These are phyloP conservation scores for Salinomyces thailandicus DNA, from an alignment of 2,329 filamentous ascomycete genomes.

Conservation along the genomic window DNA sequence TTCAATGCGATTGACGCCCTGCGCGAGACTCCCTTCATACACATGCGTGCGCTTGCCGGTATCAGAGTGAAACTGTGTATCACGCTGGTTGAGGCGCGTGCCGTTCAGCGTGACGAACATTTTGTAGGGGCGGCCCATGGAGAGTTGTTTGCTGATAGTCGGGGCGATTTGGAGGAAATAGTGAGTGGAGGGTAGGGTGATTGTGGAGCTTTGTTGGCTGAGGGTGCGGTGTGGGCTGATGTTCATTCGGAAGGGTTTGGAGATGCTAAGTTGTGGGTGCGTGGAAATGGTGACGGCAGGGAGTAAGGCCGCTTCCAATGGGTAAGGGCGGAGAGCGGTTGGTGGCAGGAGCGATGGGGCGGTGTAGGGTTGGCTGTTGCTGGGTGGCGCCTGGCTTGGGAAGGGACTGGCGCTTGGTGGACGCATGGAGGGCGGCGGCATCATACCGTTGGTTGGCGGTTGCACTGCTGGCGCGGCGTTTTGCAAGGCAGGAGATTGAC, in stretches of 20 bases:
- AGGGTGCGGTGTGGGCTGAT: constrained; percentile 56
- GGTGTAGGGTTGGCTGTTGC: constrained; percentile 23
- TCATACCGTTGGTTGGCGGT: constrained; percentile 26
- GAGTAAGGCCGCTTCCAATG: constrained; percentile 52
- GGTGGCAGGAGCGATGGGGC: constrained; percentile 28
- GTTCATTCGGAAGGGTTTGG: constrained; percentile 50
- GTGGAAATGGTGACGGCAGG: constrained; percentile 55
- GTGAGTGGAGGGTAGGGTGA: constrained; percentile 58
- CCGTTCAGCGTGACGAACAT: constrained; percentile 64
- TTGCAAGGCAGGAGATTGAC: constrained; percentile 35
- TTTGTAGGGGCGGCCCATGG: constrained; percentile 62
- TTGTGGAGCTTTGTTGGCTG: constrained; percentile 60
- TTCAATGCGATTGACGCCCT: constrained; percentile 67
- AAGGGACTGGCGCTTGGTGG: constrained; percentile 21
- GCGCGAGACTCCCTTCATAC: constrained; percentile 62
- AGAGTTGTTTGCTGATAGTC: constrained; percentile 44
- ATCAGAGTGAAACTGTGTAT: constrained; percentile 34
- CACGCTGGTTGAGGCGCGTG: constrained; percentile 43
- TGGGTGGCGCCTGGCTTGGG: constrained; percentile 10
- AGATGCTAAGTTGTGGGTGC: constrained; percentile 53
- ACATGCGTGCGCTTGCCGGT: constrained; percentile 45
- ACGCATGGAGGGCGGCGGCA: constrained; percentile 22
- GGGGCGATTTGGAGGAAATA: constrained; percentile 62
- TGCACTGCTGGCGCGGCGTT: constrained; percentile 16
- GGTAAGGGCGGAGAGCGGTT: constrained; percentile 18